phyloP scores from a whole-genome alignment of 345 rosid genomes.

The Salix brachista region DNA sequence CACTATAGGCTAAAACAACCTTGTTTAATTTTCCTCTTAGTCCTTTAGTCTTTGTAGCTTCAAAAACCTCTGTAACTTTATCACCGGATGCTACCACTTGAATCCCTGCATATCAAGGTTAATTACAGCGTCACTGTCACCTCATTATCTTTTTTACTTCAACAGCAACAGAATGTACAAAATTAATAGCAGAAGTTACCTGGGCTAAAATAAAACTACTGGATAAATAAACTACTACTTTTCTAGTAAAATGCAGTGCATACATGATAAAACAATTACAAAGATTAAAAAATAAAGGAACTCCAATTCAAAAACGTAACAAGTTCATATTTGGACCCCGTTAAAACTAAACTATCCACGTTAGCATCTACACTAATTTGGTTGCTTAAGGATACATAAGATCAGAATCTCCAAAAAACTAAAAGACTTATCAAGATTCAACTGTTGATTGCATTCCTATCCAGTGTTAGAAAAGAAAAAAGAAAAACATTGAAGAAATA shows the following conservation, averaged over 20 bases:
- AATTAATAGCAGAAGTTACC: background rate
- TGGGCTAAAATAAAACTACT: background rate
- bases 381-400: background rate
- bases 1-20: constrained; percentile 94
- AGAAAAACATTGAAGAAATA: background rate
- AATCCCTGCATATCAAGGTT: constrained; percentile 37
- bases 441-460: background rate
- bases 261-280: background rate
- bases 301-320: background rate
- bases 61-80: constrained; percentile 19
- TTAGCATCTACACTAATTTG: background rate
- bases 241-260: background rate
- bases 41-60: constrained; percentile 42
- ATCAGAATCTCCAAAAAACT: background rate
- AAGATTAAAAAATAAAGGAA: background rate
- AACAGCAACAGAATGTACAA: background rate
- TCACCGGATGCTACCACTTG: constrained; percentile 53
- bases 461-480: background rate
- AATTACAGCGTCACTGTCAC: background rate
- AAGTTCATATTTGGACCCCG: background rate
- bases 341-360: background rate
- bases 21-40: constrained; percentile 78
- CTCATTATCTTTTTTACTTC: background rate
- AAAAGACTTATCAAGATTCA: background rate
- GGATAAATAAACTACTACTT: background rate